Percentiles rank a stretch among this genome's conserved stretches.
These are phyloP conservation scores for Metschnikowia peoriensis DNA, from an alignment of 805 yeast species.

Conservation along the genomic window DNA sequence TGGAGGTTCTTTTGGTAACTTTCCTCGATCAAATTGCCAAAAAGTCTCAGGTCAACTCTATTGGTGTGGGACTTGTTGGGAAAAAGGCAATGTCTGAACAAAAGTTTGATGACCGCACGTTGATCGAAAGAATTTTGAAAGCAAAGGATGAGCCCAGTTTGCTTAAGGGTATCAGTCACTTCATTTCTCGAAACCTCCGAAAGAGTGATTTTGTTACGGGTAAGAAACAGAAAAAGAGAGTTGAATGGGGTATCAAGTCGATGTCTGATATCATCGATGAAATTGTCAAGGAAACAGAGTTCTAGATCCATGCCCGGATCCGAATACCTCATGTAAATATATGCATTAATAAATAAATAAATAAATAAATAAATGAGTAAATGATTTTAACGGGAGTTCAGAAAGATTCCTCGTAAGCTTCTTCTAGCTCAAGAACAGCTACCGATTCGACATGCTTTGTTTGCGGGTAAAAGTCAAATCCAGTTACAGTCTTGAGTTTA, in stretches of 20 bases:
- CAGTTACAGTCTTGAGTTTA: conserved; percentile 25
- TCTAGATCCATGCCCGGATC: background rate
- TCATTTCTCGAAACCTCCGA: conserved; percentile 48
- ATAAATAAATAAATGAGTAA: background rate
- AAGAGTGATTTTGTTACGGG: conserved; percentile 51
- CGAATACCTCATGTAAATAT: background rate
- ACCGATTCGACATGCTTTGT: conserved; percentile 59
- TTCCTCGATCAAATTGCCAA: conserved; percentile 65
- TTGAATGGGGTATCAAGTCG: conserved; percentile 65
- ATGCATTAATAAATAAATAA: background rate
- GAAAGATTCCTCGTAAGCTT: background rate
- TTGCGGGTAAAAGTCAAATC: conserved; percentile 53
- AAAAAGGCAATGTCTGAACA: conserved; percentile 30
- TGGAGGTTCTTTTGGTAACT: conserved; percentile 71
- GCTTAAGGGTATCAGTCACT: conserved; percentile 64
- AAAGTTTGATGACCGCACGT: conserved; percentile 46
- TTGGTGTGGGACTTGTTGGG: conserved; percentile 42
- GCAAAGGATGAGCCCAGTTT: conserved; percentile 58
- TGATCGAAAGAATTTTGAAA: conserved; percentile 51
- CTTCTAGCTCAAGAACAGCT: conserved; percentile 39
- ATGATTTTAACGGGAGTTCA: background rate
- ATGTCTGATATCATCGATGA: conserved; percentile 54
- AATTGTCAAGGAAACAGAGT: conserved; percentile 20
- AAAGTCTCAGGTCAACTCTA: conserved; percentile 50
- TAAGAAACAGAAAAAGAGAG: conserved; percentile 52